These are phyloP conservation scores for Clohesyomyces aquaticus DNA, from an alignment of 495 filamentous ascomycete species.

Conservation along the genomic window DNA sequence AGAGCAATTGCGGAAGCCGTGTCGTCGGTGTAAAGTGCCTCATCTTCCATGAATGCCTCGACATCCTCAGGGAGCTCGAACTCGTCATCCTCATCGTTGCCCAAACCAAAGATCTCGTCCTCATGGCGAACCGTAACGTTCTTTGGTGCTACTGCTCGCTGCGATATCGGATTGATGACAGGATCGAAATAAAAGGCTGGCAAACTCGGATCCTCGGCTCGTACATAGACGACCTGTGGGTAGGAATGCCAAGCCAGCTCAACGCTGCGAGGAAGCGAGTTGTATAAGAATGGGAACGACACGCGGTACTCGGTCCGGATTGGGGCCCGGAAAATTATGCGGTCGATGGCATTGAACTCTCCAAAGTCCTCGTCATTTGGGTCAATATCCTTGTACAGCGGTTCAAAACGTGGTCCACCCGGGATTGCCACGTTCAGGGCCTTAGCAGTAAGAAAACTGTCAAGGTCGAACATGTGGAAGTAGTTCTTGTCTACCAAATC, in stretches of 20 bases:
- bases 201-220: slow-evolving; percentile 83
- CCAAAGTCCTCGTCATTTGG: slow-evolving; percentile 99
- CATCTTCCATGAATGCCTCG: slow-evolving; percentile 86
- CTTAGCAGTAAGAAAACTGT: slow-evolving; percentile 95
- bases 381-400: slow-evolving; percentile 97
- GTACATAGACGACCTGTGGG: slow-evolving; percentile 89
- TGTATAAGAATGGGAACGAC: slow-evolving; percentile 92
- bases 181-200: slow-evolving; percentile 98
- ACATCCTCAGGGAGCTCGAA: slow-evolving; percentile 81
- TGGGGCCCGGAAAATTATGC: slow-evolving; percentile 96
- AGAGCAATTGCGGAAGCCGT: slow-evolving; percentile 90
- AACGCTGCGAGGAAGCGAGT: slow-evolving; percentile 92
- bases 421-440: slow-evolving; percentile 96
- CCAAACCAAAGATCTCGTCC: slow-evolving; percentile 88
- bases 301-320: slow-evolving; percentile 97
- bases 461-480: slow-evolving; percentile 95
- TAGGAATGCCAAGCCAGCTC: slow-evolving; percentile 92
- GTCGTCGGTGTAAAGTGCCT: slow-evolving; percentile 87
- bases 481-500: slow-evolving; percentile 96
- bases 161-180: slow-evolving; percentile 96
- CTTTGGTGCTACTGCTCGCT: slow-evolving; percentile 90
- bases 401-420: slow-evolving; percentile 95
- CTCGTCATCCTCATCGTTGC: slow-evolving; percentile 83
- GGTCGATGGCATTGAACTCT: slow-evolving; percentile 99
- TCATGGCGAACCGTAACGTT: slow-evolving; percentile 92